Conservation (phyloP, 2,329 filamentous ascomycete genomes). For the Fusarium subglutinans region DNA sequence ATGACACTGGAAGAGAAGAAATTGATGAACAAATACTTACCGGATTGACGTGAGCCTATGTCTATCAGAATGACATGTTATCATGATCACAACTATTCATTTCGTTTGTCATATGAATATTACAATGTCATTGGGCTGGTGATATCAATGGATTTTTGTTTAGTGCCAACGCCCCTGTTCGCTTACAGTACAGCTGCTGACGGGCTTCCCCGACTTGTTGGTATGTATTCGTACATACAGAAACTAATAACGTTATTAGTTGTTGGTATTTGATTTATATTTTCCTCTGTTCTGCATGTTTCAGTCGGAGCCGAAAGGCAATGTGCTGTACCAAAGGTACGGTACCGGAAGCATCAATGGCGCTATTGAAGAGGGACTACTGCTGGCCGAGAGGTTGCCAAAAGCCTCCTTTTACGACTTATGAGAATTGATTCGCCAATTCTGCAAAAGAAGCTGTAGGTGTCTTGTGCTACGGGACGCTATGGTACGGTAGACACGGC, state of each 20-base stretch:
- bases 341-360: constrained; percentile 15
- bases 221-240: neutral
- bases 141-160: constrained; percentile 5
- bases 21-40: neutral
- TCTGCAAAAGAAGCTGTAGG: neutral
- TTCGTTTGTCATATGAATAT: neutral
- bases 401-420: neutral
- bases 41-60: neutral
- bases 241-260: neutral
- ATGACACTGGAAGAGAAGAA: neutral
- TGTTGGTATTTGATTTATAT: neutral
- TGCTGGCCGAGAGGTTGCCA: neutral
- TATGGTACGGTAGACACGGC: neutral
- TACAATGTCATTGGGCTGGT: neutral
- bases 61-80: neutral
- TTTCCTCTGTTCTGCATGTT: constrained; percentile 11
- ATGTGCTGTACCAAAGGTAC: constrained; percentile 18
- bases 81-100: neutral
- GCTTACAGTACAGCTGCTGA: neutral
- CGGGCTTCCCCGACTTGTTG: neutral
- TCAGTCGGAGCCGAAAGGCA: constrained; percentile 24
- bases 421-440: neutral
- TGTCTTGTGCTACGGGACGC: constrained; percentile 1
- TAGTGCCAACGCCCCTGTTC: neutral
- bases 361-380: constrained; percentile 1